Percentiles rank a stretch among this genome's conserved stretches.
Conservation (phyloP, 2,329 filamentous ascomycete species). For the Colletotrichum caudatum region DNA sequence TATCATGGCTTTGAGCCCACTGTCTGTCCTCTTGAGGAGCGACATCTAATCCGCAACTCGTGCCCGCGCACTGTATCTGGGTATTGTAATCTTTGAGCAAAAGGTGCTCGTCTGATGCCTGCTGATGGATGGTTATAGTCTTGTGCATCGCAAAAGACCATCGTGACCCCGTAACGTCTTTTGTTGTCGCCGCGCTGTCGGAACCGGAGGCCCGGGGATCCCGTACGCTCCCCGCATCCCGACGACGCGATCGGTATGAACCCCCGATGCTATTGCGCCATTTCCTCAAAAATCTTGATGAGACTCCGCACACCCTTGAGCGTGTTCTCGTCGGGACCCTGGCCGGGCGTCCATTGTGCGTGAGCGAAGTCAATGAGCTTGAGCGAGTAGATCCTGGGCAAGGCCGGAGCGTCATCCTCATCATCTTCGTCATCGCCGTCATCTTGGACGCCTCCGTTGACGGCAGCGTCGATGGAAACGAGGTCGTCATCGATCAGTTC, state of each 20-base stretch:
- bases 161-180: slow-evolving; percentile 15
- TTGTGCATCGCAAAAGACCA: slow-evolving; percentile 25
- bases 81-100: slow-evolving; percentile 32
- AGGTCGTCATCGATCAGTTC: slow-evolving; percentile 48
- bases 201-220: slow-evolving; percentile 11
- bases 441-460: slow-evolving; percentile 44
- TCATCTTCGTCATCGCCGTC: slow-evolving; percentile 50
- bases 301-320: slow-evolving; percentile 80
- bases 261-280: slow-evolving; percentile 55
- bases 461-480: slow-evolving; percentile 44
- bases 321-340: slow-evolving; percentile 88
- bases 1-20: slow-evolving; percentile 35
- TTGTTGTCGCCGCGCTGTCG: slow-evolving; percentile 9
- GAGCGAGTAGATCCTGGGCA: slow-evolving; percentile 78
- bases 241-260: slow-evolving; percentile 4
- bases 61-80: slow-evolving; percentile 35
- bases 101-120: slow-evolving; percentile 32
- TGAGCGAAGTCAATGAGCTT: slow-evolving; percentile 98
- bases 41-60: slow-evolving; percentile 35
- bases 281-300: slow-evolving; percentile 75
- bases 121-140: slow-evolving; percentile 6
- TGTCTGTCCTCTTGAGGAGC: slow-evolving; percentile 35
- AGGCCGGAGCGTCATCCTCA: slow-evolving; percentile 57
- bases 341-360: slow-evolving; percentile 82
- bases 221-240: slow-evolving; percentile 16